phyloP scores from a whole-genome alignment of 2,329 filamentous ascomycete genomes.

The Fusarium sp. region DNA sequence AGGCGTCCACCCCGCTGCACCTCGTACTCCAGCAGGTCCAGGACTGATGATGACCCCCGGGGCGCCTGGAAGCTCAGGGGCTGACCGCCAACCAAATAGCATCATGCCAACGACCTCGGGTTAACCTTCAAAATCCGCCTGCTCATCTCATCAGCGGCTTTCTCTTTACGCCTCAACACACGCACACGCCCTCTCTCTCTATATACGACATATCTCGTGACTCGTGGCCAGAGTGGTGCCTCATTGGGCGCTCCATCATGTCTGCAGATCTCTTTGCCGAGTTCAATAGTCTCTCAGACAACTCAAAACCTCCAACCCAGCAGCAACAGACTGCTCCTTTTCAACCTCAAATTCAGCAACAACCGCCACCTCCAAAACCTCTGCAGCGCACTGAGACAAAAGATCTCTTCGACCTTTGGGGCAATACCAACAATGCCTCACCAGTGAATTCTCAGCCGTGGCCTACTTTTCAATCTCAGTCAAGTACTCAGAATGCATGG shows the following conservation, averaged over 20 bases:
- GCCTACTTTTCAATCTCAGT: constrained; percentile 49
- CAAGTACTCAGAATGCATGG: constrained; percentile 40
- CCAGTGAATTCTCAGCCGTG: constrained; percentile 48
- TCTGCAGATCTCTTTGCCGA: constrained; percentile 76
- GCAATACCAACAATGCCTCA: constrained; percentile 32
- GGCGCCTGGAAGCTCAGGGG: constrained; percentile 29
- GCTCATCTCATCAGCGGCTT: constrained; percentile 11
- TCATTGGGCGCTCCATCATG: constrained; percentile 58
- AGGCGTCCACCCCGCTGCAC: constrained; percentile 6
- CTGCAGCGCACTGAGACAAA: constrained; percentile 40
- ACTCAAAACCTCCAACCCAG: constrained; percentile 49
- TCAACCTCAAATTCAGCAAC: constrained; percentile 29
- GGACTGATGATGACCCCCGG: constrained; percentile 14
- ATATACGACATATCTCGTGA: constrained; percentile 20
- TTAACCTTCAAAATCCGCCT: constrained; percentile 16
- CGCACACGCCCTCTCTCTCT: neutral
- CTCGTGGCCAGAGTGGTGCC: constrained; percentile 29
- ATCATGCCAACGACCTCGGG: constrained; percentile 4
- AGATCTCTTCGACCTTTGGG: constrained; percentile 48
- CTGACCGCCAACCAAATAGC: constrained; percentile 34
- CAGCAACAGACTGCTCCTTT: constrained; percentile 26
- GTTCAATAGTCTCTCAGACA: constrained; percentile 66
- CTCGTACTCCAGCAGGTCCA: constrained; percentile 7
- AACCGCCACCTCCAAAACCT: constrained; percentile 21
- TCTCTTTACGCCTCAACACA: constrained; percentile 3